Percentiles rank a stretch among this genome's conserved stretches.
Conservation (phyloP, 805 yeast genomes). For the Schwanniomyces yamadae region DNA sequence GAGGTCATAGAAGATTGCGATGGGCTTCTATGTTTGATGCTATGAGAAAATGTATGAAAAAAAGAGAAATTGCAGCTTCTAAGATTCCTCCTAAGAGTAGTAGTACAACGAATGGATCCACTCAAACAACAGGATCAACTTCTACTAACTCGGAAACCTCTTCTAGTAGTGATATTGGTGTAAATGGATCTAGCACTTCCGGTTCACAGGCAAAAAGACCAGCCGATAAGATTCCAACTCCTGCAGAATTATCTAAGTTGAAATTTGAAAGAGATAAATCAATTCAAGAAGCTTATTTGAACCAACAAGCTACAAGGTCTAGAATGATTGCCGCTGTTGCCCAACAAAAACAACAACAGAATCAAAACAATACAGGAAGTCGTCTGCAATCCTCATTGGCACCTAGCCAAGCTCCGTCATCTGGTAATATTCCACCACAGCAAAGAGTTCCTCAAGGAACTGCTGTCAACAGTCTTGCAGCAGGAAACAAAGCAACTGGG, state of each 20-base stretch:
- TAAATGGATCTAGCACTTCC: constrained; percentile 1
- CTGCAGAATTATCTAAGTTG: constrained; percentile 78
- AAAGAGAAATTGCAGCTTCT: constrained; percentile 66
- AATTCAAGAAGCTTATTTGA: constrained; percentile 68
- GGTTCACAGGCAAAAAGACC: constrained; percentile 39
- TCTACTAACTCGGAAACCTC: constrained; percentile 5
- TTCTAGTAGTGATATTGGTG: constrained; percentile 1
- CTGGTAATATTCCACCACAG: constrained; percentile 1
- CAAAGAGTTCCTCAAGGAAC: constrained; percentile 7
- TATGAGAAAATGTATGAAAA: constrained; percentile 83
- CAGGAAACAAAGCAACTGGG: constrained; percentile 1
- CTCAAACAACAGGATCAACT: constrained; percentile 9
- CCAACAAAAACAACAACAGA: constrained; percentile 28
- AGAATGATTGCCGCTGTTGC: constrained; percentile 44
- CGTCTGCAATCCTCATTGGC: constrained; percentile 3
- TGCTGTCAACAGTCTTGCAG: neutral
- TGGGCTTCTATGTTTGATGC: constrained; percentile 99
- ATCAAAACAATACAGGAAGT: constrained; percentile 1
- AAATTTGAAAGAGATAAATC: constrained; percentile 86
- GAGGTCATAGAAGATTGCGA: constrained; percentile 86
- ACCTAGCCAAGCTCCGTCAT: constrained; percentile 3
- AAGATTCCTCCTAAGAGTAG: constrained; percentile 24
- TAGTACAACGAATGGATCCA: constrained; percentile 3
- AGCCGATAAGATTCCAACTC: constrained; percentile 57
- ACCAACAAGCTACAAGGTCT: constrained; percentile 43